Conservation (phyloP, 164 flowering plant genomes). For the Sextonia rubra region DNA sequence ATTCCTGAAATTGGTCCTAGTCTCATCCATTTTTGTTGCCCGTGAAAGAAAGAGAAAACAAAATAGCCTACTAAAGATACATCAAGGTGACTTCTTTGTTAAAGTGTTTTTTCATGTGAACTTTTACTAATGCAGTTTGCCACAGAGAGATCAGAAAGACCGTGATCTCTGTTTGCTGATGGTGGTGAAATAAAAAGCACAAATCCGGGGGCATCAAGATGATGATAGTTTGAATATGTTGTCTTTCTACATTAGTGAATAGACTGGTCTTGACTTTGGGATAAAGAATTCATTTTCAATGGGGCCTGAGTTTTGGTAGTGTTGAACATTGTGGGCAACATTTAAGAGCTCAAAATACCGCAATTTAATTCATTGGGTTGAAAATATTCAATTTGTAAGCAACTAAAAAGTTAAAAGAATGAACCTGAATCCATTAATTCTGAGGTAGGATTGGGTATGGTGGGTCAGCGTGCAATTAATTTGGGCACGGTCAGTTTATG, state of each 20-base stretch:
- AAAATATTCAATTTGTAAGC: too few species aligned
- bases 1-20: neutral
- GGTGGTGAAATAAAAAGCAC: neutral
- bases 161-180: neutral
- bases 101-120: neutral
- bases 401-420: too few species aligned
- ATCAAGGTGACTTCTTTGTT: too few species aligned
- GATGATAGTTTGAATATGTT: neutral
- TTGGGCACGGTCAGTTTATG: too few species aligned
- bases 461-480: too few species aligned
- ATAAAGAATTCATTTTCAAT: too few species aligned
- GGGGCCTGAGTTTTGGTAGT: too few species aligned
- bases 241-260: neutral
- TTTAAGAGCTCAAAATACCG: too few species aligned
- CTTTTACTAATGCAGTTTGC: neutral
- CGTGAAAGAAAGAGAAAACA: neutral
- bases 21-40: neutral
- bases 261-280: neutral
- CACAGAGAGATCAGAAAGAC: neutral
- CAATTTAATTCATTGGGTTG: too few species aligned
- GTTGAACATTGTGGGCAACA: too few species aligned
- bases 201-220: neutral
- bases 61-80: neutral
- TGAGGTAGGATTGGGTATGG: too few species aligned
- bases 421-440: too few species aligned